phyloP scores from a whole-genome alignment of 805 yeast genomes.

The Alloascoidea hylecoeti region DNA sequence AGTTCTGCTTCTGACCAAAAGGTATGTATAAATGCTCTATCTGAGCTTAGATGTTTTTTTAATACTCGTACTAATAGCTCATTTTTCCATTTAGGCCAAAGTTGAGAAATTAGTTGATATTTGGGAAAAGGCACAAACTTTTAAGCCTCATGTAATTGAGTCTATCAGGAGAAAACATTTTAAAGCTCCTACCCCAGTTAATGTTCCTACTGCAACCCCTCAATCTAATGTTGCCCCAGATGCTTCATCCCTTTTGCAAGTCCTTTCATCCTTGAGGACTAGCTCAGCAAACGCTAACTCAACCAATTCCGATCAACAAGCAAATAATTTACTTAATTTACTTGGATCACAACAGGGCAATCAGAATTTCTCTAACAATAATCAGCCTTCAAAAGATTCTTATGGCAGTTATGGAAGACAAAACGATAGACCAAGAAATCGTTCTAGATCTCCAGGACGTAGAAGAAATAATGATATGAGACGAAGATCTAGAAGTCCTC shows the following conservation, averaged over 20 bases:
- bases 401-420: background rate
- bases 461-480: slow-evolving; percentile 1
- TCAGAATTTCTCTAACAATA: background rate
- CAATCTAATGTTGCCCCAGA: slow-evolving; percentile 20
- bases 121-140: slow-evolving; percentile 82
- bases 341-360: background rate
- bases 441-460: slow-evolving; percentile 12
- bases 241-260: slow-evolving; percentile 2
- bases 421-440: too few species aligned
- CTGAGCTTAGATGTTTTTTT: too few species aligned
- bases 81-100: slow-evolving; percentile 31
- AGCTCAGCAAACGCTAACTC: background rate
- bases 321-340: background rate
- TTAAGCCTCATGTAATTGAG: slow-evolving; percentile 39
- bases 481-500: slow-evolving; percentile 4
- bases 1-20: slow-evolving; percentile 39
- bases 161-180: slow-evolving; percentile 46
- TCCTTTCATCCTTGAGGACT: background rate
- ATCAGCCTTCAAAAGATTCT: background rate
- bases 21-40: too few species aligned
- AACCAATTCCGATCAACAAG: background rate
- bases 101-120: slow-evolving; percentile 77
- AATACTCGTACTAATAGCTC: too few species aligned
- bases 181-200: slow-evolving; percentile 3
- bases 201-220: background rate